Evolutionary conservation across 176 grass and related monocot genomes (phyloP), one percentile per base, ranked within the genome.

Genomic region (Rhynchospora pubera): DNA sequence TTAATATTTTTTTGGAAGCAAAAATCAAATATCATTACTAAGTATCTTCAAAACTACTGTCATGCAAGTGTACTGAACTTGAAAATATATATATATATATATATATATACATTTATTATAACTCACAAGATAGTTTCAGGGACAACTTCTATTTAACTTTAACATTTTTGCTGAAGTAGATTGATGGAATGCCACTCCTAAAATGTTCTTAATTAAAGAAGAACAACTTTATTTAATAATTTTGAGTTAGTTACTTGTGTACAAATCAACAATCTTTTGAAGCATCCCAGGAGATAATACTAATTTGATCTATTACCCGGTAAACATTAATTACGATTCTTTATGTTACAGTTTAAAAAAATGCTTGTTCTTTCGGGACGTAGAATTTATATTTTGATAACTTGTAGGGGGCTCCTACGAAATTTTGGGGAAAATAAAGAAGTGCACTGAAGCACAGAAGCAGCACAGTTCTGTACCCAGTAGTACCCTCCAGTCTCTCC

Each of bases 401-500:
- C 6, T 76, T 55, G 30, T n/a, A 2, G 16, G 39, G 16, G 65
- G 6, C 5, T 3, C 16, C 3, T n/a, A 9, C 0, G 65, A 43
- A 69, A 69, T n/a, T 69, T 69, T 2, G 43, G 15, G 9, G 13
- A 61, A 15, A 79, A 61, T 26, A 79, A 43, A 60, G 34, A 57
- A 3, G 9, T 43, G 76, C 28, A 43, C 13, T 79, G 6, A 2
- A n/a, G n/a, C n/a, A n/a, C n/a, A n/a, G 79, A 65, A 48, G 32
- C 22, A 46, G 60, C 79, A 16, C 42, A 32, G 78, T 65, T 82
- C 79, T 82, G 45, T 51, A 2, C 24, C n/a, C 66, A 45, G 6
- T n/a, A n/a, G n/a, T 7, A 51, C 48, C 48, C 9, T 79, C 84
- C 66, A 52, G 22, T 57, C 57, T 80, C 81, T 65, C 64, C 47